Conservation (phyloP, 192 early-diverging fungal genomes). For the Linnemannia exigua region DNA sequence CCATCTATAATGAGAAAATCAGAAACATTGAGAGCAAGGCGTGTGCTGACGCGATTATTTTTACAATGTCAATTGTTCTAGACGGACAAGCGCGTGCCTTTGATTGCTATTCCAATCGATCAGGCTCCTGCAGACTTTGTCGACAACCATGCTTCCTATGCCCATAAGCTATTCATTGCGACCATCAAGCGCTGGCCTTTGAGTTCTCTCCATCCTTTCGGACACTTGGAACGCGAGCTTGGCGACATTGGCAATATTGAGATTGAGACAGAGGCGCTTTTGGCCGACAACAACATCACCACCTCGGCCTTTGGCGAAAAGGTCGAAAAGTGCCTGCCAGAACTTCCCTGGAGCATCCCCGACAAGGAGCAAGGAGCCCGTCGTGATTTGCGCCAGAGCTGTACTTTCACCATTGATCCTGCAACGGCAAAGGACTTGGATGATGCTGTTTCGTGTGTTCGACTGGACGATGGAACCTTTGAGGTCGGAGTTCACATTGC, state of each 20-base stretch:
- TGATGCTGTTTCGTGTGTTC: constrained; percentile 80
- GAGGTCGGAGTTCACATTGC: constrained; percentile 92
- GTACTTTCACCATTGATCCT: constrained; percentile 94
- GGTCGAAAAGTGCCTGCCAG: constrained; percentile 83
- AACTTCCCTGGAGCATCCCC: constrained; percentile 84
- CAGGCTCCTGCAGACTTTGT: constrained; percentile 80
- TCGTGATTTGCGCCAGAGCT: constrained; percentile 77
- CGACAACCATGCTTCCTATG: constrained; percentile 71
- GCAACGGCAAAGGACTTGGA: constrained; percentile 84
- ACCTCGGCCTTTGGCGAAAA: constrained; percentile 79
- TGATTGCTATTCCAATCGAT: constrained; percentile 82
- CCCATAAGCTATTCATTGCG: constrained; percentile 71
- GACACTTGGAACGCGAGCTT: constrained; percentile 77
- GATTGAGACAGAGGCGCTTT: constrained; percentile 83
- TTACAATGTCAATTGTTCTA: not conserved
- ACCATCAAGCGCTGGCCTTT: constrained; percentile 83
- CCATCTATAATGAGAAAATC: not conserved
- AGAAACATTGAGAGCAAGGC: not conserved
- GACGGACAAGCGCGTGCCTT: constrained; percentile 83
- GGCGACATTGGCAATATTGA: constrained; percentile 85
- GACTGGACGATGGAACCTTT: constrained; percentile 72
- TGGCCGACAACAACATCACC: constrained; percentile 86
- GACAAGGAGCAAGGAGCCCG: constrained; percentile 74
- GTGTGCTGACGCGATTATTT: not conserved
- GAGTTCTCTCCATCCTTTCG: constrained; percentile 81